phyloP scores from a whole-genome alignment of 1,284 basidiomycete species.

The Apiotrichum siamense region DNA sequence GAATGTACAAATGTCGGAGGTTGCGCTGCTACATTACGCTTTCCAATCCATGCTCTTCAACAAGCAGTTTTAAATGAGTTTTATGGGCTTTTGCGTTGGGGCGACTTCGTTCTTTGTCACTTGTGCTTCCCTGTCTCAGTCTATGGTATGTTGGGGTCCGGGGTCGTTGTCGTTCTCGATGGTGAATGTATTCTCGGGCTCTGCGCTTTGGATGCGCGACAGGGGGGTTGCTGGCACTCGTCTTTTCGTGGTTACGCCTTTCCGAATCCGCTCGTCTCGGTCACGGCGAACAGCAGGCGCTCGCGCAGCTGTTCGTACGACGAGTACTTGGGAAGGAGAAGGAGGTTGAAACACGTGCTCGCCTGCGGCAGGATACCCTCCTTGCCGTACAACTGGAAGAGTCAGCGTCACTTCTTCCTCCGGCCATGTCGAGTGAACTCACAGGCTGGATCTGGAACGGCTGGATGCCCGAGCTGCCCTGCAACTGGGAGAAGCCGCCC shows the following conservation, averaged over 20 bases:
- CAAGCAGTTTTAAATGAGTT: no score
- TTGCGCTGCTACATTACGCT: no score
- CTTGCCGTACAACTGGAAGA: constrained; percentile 52
- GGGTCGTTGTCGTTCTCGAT: no score
- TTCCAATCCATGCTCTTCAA: no score
- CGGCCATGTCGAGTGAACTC: constrained; percentile 46
- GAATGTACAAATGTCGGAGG: no score
- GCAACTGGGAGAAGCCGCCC: constrained; percentile 84
- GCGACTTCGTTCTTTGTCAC: no score
- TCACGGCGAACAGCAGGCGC: constrained; percentile 79
- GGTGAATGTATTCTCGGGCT: no score
- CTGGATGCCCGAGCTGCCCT: constrained; percentile 90
- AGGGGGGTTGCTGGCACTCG: no score
- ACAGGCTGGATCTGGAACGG: constrained; percentile 89
- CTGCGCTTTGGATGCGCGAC: no score
- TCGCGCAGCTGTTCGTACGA: constrained; percentile 90
- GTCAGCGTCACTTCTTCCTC: constrained; percentile 19
- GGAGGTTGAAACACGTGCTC: constrained; percentile 47
- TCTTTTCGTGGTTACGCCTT: constrained; percentile 46
- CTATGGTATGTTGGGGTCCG: no score
- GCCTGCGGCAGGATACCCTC: constrained; percentile 45
- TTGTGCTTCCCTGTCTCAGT: no score
- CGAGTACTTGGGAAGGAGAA: constrained; percentile 82
- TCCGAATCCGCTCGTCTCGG: constrained; percentile 88
- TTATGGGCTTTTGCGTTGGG: no score